Evolutionary conservation across 768 basidiomycete genomes (phyloP).

Genomic region (Kwoniella mangroviensis): DNA sequence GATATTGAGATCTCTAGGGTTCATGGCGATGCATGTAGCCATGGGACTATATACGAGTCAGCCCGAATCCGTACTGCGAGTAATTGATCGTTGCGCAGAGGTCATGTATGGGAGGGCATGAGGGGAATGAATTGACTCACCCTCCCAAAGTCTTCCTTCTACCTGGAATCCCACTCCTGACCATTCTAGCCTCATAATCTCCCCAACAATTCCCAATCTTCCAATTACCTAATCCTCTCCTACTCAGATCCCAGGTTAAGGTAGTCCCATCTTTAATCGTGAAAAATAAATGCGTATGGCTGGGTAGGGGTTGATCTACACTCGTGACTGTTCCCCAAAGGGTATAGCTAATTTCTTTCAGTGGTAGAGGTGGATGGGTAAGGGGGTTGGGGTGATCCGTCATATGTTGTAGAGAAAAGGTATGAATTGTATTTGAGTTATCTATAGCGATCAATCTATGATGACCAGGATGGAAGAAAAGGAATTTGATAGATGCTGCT

Average conservation of each 20-base stretch:
- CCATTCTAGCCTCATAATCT: slow-evolving; percentile 68
- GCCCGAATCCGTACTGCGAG: not conserved
- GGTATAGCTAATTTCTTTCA: slow-evolving; percentile 40
- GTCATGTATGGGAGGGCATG: not conserved
- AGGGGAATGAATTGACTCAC: slow-evolving; percentile 30
- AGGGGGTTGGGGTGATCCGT: slow-evolving; percentile 43
- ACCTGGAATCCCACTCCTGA: slow-evolving; percentile 58
- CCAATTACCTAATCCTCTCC: slow-evolving; percentile 70
- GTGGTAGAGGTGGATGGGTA: slow-evolving; percentile 45
- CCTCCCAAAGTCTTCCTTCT: slow-evolving; percentile 47
- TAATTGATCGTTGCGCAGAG: not conserved
- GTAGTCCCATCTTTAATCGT: slow-evolving; percentile 67
- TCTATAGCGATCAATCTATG: slow-evolving; percentile 44
- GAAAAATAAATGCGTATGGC: slow-evolving; percentile 61
- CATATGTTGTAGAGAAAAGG: slow-evolving; percentile 39
- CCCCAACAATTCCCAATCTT: slow-evolving; percentile 77
- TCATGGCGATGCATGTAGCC: slow-evolving; percentile 68
- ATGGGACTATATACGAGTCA: slow-evolving; percentile 59
- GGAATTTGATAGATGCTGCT: slow-evolving; percentile 30
- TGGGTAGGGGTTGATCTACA: slow-evolving; percentile 48
- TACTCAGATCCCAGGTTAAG: slow-evolving; percentile 75
- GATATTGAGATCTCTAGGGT: slow-evolving; percentile 74
- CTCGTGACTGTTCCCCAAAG: slow-evolving; percentile 48
- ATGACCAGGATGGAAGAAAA: slow-evolving; percentile 44
- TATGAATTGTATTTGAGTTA: slow-evolving; percentile 40